Percentiles rank a stretch among this genome's conserved stretches.
Evolutionary conservation across 2,329 filamentous ascomycete genomes (phyloP).

Genomic region (Talaromyces sp.): DNA sequence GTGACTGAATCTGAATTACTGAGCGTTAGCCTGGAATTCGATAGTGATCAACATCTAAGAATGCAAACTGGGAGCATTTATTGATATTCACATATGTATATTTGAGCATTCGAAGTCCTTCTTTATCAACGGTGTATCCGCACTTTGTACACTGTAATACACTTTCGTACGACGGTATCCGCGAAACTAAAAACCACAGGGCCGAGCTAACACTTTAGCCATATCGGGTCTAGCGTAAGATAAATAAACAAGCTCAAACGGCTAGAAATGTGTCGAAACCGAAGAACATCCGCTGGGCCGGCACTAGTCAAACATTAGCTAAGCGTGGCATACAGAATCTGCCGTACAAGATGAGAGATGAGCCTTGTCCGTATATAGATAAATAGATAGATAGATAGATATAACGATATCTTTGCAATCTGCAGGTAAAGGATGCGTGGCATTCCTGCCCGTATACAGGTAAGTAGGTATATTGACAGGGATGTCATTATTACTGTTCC

Average conservation of each 20-base stretch:
- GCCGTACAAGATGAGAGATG: too few species aligned
- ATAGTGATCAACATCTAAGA: too few species aligned
- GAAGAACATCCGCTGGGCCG: constrained; percentile 3
- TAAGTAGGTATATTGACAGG: neutral
- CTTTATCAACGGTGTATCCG: neutral
- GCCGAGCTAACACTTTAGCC: neutral
- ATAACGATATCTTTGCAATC: too few species aligned
- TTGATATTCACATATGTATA: neutral
- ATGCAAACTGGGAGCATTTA: neutral
- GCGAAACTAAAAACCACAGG: neutral
- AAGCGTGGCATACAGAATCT: neutral
- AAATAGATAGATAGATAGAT: neutral
- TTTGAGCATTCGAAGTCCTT: neutral
- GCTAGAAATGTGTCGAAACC: neutral
- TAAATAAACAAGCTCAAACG: neutral
- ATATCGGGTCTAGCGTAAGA: neutral
- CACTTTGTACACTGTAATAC: neutral
- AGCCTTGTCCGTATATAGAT: neutral
- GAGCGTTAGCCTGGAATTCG: too few species aligned
- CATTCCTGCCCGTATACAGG: neutral
- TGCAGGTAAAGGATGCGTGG: neutral
- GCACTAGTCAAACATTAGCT: neutral
- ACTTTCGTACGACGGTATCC: neutral
- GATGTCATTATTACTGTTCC: neutral
- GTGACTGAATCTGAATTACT: neutral